Percentiles rank a stretch among this genome's conserved stretches.
These are phyloP conservation scores for Saturnispora dispora DNA, from an alignment of 805 yeast species.

Conservation along the genomic window DNA sequence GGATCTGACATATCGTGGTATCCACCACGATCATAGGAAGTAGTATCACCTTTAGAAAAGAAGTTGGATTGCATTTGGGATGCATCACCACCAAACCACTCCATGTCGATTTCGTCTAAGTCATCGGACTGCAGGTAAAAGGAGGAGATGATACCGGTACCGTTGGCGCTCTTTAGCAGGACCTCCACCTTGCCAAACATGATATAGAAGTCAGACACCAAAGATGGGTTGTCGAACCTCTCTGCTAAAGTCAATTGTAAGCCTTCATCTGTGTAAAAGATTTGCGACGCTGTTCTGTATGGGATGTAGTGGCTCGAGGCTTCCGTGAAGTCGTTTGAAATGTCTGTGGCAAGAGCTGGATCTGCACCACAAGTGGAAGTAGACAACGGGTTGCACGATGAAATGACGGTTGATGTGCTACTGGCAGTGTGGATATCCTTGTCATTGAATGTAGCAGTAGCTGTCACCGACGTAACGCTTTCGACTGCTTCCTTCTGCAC, in stretches of 20 bases:
- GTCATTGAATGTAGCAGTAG: neutral
- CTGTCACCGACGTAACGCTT: neutral
- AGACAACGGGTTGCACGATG: constrained; percentile 27
- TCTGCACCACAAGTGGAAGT: constrained; percentile 31
- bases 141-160: constrained; percentile 72
- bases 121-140: constrained; percentile 77
- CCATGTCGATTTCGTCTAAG: constrained; percentile 82
- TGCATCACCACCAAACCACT: constrained; percentile 77
- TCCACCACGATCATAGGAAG: constrained; percentile 73
- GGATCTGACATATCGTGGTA: constrained; percentile 56
- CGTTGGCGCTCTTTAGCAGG: constrained; percentile 60
- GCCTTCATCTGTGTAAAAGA: constrained; percentile 49
- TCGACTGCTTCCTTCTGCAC: neutral
- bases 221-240: constrained; percentile 68
- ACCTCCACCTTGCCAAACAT: constrained; percentile 86
- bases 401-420: constrained; percentile 13
- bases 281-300: constrained; percentile 34
- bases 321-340: constrained; percentile 42
- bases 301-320: constrained; percentile 36
- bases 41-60: constrained; percentile 72
- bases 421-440: constrained; percentile 7
- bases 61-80: constrained; percentile 69
- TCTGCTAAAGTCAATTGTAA: constrained; percentile 47
- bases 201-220: constrained; percentile 69
- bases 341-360: constrained; percentile 52